These are phyloP conservation scores for Triticum urartu DNA, from an alignment of 176 grass and related monocot genomes.

Conservation along the genomic window DNA sequence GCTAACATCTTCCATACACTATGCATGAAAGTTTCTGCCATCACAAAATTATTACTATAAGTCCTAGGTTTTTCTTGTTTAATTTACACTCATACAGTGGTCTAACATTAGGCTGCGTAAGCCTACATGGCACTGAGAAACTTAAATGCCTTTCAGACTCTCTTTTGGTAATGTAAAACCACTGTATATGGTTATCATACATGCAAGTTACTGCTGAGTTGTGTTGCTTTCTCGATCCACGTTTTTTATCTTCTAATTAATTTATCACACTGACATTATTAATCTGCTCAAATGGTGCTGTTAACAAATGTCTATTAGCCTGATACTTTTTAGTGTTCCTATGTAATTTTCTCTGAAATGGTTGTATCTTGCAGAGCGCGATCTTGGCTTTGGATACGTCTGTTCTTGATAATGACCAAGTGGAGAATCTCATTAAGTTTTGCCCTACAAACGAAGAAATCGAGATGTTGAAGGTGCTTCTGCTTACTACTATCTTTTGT, in stretches of 20 bases:
- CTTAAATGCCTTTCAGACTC: not conserved
- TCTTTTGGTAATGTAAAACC: not conserved
- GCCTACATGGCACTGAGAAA: not conserved
- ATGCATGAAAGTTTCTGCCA: not conserved
- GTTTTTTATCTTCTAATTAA: slow-evolving; percentile 23
- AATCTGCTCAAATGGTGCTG: slow-evolving; percentile 6
- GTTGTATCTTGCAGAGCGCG: slow-evolving; percentile 56
- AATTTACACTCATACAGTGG: not conserved
- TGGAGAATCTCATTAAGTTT: slow-evolving; percentile 99
- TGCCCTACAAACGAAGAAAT: slow-evolving; percentile 98
- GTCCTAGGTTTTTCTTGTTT: not conserved
- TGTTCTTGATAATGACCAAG: slow-evolving; percentile 94
- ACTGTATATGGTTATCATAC: not conserved
- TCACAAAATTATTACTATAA: not conserved
- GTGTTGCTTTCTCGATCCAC: not conserved
- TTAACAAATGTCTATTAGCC: not conserved
- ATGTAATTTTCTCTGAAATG: slow-evolving; percentile 23
- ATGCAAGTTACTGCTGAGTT: slow-evolving; percentile 20
- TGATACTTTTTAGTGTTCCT: not conserved
- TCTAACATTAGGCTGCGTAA: slow-evolving; percentile 14
- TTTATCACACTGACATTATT: slow-evolving; percentile 15
- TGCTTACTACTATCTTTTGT: slow-evolving; percentile 1
- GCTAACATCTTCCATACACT: not conserved
- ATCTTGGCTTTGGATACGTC: slow-evolving; percentile 83
- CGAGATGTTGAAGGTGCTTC: slow-evolving; percentile 87